A percentile compares a stretch with the other conserved stretches of the same genome.
Conservation (phyloP, 352 stramenopile species). For the Phytophthora citrophthora region DNA sequence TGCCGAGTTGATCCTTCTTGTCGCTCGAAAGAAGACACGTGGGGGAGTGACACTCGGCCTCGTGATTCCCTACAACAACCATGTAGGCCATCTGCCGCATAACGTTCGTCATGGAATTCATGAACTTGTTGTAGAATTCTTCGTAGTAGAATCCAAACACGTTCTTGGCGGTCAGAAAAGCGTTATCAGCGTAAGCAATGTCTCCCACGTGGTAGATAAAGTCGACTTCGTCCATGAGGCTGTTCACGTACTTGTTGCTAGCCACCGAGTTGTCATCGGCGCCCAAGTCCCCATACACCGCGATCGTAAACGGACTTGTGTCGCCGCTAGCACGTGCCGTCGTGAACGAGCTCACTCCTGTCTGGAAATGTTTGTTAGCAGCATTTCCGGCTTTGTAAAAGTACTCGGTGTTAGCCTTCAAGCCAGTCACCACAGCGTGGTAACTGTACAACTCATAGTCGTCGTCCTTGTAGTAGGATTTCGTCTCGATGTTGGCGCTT, state of each 20-base stretch:
- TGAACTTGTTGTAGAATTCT: conserved; percentile 70
- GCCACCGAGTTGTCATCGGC: conserved; percentile 29
- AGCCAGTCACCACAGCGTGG: conserved; percentile 25
- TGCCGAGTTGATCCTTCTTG: conserved; percentile 38
- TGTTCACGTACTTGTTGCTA: conserved; percentile 48
- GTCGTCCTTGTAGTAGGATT: conserved; percentile 49
- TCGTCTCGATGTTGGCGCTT: conserved; percentile 27
- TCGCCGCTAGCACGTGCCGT: conserved; percentile 36
- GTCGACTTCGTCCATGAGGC: conserved; percentile 22
- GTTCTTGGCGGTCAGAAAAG: conserved; percentile 31
- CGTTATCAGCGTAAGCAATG: conserved; percentile 40
- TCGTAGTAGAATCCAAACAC: conserved; percentile 45
- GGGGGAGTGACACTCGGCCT: conserved; percentile 59
- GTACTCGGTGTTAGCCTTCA: conserved; percentile 33
- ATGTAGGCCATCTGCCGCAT: conserved; percentile 67
- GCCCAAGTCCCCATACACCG: conserved; percentile 41
- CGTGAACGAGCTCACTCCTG: conserved; percentile 32
- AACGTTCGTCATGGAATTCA: conserved; percentile 54
- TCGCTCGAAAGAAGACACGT: conserved; percentile 31
- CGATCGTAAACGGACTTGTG: conserved; percentile 28
- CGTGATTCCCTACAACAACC: conserved; percentile 75
- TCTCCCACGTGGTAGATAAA: conserved; percentile 45
- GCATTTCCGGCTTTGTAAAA: conserved; percentile 33
- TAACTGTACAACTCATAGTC: conserved; percentile 50
- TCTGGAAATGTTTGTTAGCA: conserved; percentile 27